These are phyloP conservation scores for Zygosaccharomyces rouxii DNA, from an alignment of 805 yeast species.

Conservation along the genomic window DNA sequence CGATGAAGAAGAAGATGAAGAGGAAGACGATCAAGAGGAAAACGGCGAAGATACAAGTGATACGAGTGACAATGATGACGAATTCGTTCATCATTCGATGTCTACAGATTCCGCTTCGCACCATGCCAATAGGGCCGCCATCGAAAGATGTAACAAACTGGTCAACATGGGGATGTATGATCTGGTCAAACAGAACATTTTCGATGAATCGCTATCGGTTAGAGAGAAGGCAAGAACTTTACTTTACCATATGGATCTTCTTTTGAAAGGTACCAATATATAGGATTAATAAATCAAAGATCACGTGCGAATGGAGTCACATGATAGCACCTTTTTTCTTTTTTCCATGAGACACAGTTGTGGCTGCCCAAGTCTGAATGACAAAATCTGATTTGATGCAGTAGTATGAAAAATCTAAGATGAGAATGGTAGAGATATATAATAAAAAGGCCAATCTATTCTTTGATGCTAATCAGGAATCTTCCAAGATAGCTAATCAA, in stretches of 20 bases:
- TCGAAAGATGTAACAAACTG: slow-evolving; percentile 29
- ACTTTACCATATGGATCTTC: slow-evolving; percentile 31
- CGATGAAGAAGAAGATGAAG: slow-evolving; percentile 9
- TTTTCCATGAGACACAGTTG: slow-evolving; percentile 13
- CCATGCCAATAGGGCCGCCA: slow-evolving; percentile 20
- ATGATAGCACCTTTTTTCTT: neutral
- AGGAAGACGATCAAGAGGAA: slow-evolving; percentile 8
- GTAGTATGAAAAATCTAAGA: neutral
- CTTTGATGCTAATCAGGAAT: neutral
- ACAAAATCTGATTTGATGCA: neutral
- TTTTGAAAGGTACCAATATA: slow-evolving; percentile 17
- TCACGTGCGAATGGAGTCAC: slow-evolving; percentile 1
- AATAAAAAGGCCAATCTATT: neutral
- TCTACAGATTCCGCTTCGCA: slow-evolving; percentile 10
- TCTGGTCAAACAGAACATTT: slow-evolving; percentile 27
- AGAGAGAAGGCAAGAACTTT: slow-evolving; percentile 33
- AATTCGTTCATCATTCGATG: slow-evolving; percentile 16
- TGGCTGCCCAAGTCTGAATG: slow-evolving; percentile 9
- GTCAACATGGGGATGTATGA: slow-evolving; percentile 29
- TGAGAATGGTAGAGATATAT: neutral
- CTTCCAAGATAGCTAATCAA: neutral
- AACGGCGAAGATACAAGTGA: slow-evolving; percentile 8
- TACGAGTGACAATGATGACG: slow-evolving; percentile 14
- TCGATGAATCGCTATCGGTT: slow-evolving; percentile 27
- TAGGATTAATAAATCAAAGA: neutral